A percentile compares a stretch with the other conserved stretches of the same genome.
phyloP scores from a whole-genome alignment of 495 filamentous ascomycete species.

The Xanthoparmelia taractica region DNA sequence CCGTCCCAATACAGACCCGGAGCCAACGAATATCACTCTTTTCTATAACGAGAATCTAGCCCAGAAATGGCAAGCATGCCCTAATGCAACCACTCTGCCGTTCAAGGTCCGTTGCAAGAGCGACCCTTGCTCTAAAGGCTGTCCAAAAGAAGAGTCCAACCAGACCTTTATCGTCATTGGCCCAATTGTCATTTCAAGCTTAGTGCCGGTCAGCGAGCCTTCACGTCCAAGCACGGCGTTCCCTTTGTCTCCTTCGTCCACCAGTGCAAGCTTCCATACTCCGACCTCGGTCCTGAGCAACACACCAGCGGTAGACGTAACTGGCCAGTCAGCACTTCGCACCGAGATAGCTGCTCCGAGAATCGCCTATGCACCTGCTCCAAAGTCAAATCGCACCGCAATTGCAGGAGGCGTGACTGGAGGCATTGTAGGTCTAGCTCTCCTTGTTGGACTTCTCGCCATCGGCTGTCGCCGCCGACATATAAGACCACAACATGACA shows the following conservation, averaged over 20 bases:
- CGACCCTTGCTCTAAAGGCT: not conserved
- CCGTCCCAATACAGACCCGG: not conserved
- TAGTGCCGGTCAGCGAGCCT: not conserved
- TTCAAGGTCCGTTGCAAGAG: not conserved
- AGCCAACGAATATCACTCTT: not conserved
- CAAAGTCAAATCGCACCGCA: constrained; percentile 3
- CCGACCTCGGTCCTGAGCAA: not conserved
- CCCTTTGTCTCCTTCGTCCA: no score
- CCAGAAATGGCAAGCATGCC: no score
- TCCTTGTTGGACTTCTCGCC: not conserved
- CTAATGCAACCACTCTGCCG: no score
- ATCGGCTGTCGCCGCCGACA: not conserved
- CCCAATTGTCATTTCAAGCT: no score
- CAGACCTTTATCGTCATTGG: no score
- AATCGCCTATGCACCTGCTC: not conserved
- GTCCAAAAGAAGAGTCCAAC: not conserved
- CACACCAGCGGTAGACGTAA: not conserved
- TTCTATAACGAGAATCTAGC: no score
- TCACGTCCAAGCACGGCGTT: no score
- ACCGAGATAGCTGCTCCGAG: no score
- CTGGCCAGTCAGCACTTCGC: not conserved
- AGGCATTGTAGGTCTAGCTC: constrained; percentile 6
- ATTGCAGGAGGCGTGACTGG: constrained; percentile 12
- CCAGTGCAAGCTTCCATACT: not conserved
- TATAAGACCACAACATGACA: not conserved